These are phyloP conservation scores for Blastobotrys parvus DNA, from an alignment of 805 yeast species.

Conservation along the genomic window DNA sequence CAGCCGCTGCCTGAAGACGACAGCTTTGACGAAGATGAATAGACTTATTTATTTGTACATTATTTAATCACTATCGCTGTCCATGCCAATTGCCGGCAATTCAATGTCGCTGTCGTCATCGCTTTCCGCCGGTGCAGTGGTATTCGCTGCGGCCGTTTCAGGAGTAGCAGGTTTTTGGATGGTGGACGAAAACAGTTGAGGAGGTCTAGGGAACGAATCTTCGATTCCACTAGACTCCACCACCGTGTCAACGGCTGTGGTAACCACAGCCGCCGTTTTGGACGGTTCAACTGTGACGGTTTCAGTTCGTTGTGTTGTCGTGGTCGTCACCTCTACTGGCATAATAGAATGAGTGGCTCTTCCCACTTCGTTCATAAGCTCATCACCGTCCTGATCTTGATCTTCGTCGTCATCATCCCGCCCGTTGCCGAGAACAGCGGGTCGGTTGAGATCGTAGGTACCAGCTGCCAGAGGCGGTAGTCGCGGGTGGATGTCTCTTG, in stretches of 20 bases:
- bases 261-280: too few species aligned
- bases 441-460: background rate
- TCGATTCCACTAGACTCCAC: too few species aligned
- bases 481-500: slow-evolving; percentile 59
- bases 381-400: background rate
- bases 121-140: slow-evolving; percentile 2
- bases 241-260: too few species aligned
- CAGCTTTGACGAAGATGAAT: slow-evolving; percentile 9
- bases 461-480: slow-evolving; percentile 41
- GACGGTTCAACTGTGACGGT: too few species aligned
- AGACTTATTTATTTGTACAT: too few species aligned
- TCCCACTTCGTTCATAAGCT: background rate
- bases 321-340: too few species aligned
- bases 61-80: slow-evolving; percentile 34
- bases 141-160: slow-evolving; percentile 3
- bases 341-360: too few species aligned
- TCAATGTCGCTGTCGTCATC: slow-evolving; percentile 37
- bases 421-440: slow-evolving; percentile 1
- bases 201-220: too few species aligned
- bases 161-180: too few species aligned
- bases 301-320: too few species aligned
- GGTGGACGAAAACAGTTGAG: too few species aligned
- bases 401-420: slow-evolving; percentile 2
- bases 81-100: slow-evolving; percentile 39
- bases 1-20: slow-evolving; percentile 1